These are phyloP conservation scores for Lentinus tigrinus DNA, from an alignment of 768 basidiomycete genomes.

Conservation along the genomic window DNA sequence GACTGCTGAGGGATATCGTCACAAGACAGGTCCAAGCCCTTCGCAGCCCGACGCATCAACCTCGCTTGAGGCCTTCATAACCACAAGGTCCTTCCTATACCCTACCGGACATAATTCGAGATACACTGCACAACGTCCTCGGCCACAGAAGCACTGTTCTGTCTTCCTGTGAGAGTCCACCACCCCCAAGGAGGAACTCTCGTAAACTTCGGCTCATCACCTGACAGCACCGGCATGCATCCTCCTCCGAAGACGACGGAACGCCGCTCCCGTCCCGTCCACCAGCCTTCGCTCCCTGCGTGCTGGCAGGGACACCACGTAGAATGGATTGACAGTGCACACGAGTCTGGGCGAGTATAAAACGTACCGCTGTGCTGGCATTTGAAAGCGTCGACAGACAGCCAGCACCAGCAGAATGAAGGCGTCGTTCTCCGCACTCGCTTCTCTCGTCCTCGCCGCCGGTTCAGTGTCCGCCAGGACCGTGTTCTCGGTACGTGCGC, in stretches of 20 bases:
- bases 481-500: constrained; percentile 26
- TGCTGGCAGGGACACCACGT: not conserved
- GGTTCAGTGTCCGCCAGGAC: constrained; percentile 24
- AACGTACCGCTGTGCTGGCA: not conserved
- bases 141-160: not conserved
- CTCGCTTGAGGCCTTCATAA: not conserved
- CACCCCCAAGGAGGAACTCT: not conserved
- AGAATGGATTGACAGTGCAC: not conserved
- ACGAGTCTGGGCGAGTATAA: not conserved
- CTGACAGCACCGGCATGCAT: not conserved
- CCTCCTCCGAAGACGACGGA: not conserved
- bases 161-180: constrained; percentile 2
- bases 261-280: not conserved
- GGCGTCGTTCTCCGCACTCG: constrained; percentile 11
- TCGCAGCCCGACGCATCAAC: not conserved
- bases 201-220: constrained; percentile 9
- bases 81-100: not conserved
- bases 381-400: not conserved
- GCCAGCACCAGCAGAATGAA: constrained; percentile 13
- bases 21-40: not conserved
- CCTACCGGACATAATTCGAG: not conserved
- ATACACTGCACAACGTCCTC: not conserved
- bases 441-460: constrained; percentile 16
- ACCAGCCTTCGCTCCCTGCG: not conserved
- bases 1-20: not conserved